Percentiles rank a stretch among this genome's conserved stretches.
phyloP scores from a whole-genome alignment of 2,329 filamentous ascomycete genomes.

The Diaporthe citri region DNA sequence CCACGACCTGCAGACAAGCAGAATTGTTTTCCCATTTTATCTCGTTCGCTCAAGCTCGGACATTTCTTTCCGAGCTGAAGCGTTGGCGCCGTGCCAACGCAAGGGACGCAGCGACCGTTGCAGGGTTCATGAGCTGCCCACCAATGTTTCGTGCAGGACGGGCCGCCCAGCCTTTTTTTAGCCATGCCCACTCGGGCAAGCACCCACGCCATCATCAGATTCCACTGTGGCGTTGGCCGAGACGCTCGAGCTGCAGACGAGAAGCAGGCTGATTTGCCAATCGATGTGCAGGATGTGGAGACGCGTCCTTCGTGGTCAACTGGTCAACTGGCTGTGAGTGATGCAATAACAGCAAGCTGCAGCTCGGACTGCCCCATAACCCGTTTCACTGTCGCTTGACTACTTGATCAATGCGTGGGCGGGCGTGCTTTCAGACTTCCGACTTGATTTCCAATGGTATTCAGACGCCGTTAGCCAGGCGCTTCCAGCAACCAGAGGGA shows the following conservation, averaged over 20 bases:
- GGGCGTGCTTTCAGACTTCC: not conserved
- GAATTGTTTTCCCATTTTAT: not conserved
- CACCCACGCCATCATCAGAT: slow-evolving; percentile 25
- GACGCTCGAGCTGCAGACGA: slow-evolving; percentile 13
- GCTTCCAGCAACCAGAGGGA: not conserved
- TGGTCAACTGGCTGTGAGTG: slow-evolving; percentile 7
- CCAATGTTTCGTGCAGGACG: slow-evolving; percentile 32
- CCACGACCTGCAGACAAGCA: not conserved
- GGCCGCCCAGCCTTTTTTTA: slow-evolving; percentile 14
- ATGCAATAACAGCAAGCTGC: slow-evolving; percentile 35
- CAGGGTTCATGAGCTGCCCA: slow-evolving; percentile 28
- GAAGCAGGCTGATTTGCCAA: slow-evolving; percentile 15
- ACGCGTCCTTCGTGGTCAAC: not conserved
- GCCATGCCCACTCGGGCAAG: slow-evolving; percentile 33
- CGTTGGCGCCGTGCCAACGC: slow-evolving; percentile 28
- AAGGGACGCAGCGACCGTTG: slow-evolving; percentile 21
- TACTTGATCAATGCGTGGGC: not conserved
- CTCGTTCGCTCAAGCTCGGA: slow-evolving; percentile 4
- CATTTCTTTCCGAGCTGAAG: slow-evolving; percentile 23
- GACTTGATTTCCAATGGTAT: not conserved
- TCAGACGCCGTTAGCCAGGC: not conserved
- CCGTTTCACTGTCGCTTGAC: slow-evolving; percentile 18
- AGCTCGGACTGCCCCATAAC: slow-evolving; percentile 1
- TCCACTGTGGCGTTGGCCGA: slow-evolving; percentile 31
- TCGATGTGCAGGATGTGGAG: slow-evolving; percentile 1